A percentile compares a stretch with the other conserved stretches of the same genome.
phyloP scores from a whole-genome alignment of 1,139 yeast species.

The Blastobotrys aristatus region DNA sequence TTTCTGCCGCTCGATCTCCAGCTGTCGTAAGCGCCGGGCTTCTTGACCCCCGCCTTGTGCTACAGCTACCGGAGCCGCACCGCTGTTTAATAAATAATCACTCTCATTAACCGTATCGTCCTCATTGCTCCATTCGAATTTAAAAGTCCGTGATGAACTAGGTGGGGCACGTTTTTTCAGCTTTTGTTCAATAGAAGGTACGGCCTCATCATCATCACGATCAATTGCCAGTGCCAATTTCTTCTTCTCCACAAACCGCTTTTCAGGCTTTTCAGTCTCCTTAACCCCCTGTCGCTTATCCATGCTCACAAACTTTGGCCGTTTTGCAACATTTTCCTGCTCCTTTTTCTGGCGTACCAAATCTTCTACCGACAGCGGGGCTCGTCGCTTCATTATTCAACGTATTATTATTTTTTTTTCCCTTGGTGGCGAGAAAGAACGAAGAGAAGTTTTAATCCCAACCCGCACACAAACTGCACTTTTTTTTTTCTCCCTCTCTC shows the following conservation, averaged over 20 bases:
- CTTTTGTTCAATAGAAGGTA: not conserved
- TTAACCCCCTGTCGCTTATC: constrained; percentile 35
- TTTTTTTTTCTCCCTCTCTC: not conserved
- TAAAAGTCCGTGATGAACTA: constrained; percentile 40
- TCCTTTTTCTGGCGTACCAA: constrained; percentile 29
- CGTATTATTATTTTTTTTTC: not conserved
- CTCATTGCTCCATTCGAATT: constrained; percentile 62
- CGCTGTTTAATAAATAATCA: constrained; percentile 38
- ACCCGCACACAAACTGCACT: not conserved
- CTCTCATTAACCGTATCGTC: constrained; percentile 58
- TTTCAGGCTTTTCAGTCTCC: not conserved
- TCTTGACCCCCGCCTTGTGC: constrained; percentile 32
- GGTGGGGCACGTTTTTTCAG: not conserved
- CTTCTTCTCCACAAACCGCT: not conserved
- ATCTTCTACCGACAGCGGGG: constrained; percentile 42
- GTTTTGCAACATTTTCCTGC: constrained; percentile 28
- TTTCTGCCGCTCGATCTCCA: constrained; percentile 17
- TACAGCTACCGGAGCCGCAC: not conserved
- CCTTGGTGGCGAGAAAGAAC: not conserved
- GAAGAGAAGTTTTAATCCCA: not conserved
- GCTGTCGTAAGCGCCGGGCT: constrained; percentile 21
- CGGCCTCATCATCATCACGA: not conserved
- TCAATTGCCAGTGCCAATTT: not conserved
- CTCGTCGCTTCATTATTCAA: constrained; percentile 9
- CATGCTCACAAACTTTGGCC: constrained; percentile 48